phyloP scores from a whole-genome alignment of 1,284 basidiomycete genomes.

The Trametes hirsuta region DNA sequence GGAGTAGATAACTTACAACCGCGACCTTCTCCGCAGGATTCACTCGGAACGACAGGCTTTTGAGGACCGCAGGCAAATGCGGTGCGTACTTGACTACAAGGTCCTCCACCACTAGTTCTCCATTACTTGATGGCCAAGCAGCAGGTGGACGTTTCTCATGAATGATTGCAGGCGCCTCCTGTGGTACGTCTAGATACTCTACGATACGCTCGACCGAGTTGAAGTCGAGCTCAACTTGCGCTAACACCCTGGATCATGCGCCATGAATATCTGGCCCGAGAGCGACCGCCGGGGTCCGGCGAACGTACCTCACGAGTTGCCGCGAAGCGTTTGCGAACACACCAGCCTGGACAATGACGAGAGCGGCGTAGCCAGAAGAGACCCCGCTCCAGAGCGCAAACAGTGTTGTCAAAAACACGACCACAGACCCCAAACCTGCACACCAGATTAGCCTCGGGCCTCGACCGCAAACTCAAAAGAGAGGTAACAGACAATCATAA shows the following conservation, averaged over 20 bases:
- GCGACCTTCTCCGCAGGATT: constrained; percentile 80
- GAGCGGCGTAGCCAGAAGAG: constrained; percentile 72
- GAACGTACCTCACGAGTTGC: constrained; percentile 60
- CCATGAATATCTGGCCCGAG: neutral
- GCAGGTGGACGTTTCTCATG: constrained; percentile 64
- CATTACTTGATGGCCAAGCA: constrained; percentile 75
- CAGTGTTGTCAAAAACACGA: constrained; percentile 74
- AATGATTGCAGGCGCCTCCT: constrained; percentile 76
- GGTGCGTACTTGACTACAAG: constrained; percentile 76
- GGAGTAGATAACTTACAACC: constrained; percentile 42
- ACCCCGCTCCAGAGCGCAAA: constrained; percentile 73
- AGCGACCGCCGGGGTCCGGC: neutral
- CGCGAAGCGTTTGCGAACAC: constrained; percentile 72
- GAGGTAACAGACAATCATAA: constrained; percentile 60
- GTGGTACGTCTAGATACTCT: constrained; percentile 78
- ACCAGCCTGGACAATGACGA: constrained; percentile 79
- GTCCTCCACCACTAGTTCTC: constrained; percentile 60
- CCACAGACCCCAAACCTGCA: constrained; percentile 71
- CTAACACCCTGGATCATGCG: constrained; percentile 50
- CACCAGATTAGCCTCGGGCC: neutral
- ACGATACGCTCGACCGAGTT: constrained; percentile 83
- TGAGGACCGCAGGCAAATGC: constrained; percentile 73
- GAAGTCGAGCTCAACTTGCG: constrained; percentile 75
- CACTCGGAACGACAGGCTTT: constrained; percentile 70
- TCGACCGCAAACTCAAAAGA: neutral